Conservation (phyloP, 2,329 filamentous ascomycete species). For the Diplocarpon rosae region DNA sequence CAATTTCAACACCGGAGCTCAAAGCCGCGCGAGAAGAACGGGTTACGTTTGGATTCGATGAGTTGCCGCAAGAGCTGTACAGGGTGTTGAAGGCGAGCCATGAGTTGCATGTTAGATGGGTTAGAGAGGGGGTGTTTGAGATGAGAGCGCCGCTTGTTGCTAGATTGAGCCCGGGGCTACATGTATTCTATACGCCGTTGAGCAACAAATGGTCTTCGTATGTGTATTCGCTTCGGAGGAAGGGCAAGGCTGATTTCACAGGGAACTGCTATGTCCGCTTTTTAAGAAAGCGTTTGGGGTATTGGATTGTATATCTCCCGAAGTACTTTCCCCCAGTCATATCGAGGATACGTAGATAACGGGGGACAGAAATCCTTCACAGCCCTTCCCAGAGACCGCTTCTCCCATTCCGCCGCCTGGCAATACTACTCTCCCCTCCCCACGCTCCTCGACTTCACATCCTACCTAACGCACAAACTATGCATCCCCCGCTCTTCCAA, state of each 20-base stretch:
- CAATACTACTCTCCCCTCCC: conserved; percentile 63
- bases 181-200: conserved; percentile 62
- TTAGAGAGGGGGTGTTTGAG: conserved; percentile 45
- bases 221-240: neutral
- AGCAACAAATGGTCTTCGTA: conserved; percentile 18
- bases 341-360: conserved; percentile 5
- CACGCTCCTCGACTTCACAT: conserved; percentile 41
- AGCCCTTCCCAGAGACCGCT: conserved; percentile 45
- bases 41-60: conserved; percentile 60
- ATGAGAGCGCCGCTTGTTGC: conserved; percentile 61
- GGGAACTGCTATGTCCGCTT: conserved; percentile 43
- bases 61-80: conserved; percentile 60
- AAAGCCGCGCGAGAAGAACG: conserved; percentile 67
- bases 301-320: conserved; percentile 42
- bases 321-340: conserved; percentile 28
- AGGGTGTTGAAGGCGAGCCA: conserved; percentile 51
- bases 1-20: conserved; percentile 47
- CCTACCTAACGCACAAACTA: conserved; percentile 39
- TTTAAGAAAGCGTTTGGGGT: conserved; percentile 46
- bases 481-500: conserved; percentile 32
- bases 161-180: conserved; percentile 67
- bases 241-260: conserved; percentile 17
- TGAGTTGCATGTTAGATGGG: conserved; percentile 73
- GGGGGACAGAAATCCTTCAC: conserved; percentile 47
- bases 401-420: conserved; percentile 49